Conservation (phyloP, 1,284 basidiomycete genomes). For the Ustilago curta region DNA sequence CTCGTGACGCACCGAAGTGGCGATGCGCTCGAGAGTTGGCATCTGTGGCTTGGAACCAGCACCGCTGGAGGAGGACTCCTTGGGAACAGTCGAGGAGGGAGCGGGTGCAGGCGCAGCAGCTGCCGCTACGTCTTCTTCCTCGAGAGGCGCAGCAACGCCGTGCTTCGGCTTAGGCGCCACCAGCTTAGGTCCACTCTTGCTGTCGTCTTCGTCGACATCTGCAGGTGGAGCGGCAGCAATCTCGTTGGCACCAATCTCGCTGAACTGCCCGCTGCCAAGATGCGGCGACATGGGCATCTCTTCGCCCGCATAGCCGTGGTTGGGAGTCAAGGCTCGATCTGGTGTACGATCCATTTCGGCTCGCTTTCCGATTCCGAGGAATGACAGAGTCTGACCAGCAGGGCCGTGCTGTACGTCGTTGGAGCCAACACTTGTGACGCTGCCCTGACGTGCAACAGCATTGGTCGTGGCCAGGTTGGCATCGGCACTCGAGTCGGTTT, state of each 20-base stretch:
- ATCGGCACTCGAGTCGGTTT: constrained; percentile 7
- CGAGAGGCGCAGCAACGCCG: constrained; percentile 34
- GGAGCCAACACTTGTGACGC: constrained; percentile 39
- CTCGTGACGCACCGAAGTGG: constrained; percentile 52
- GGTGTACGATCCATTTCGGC: constrained; percentile 36
- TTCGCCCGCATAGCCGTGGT: constrained; percentile 31
- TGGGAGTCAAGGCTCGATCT: constrained; percentile 48
- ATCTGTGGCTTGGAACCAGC: constrained; percentile 32
- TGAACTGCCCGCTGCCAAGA: constrained; percentile 32
- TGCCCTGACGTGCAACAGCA: constrained; percentile 28
- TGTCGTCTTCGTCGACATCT: constrained; percentile 20
- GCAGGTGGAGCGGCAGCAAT: constrained; percentile 45
- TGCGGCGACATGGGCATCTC: constrained; percentile 36
- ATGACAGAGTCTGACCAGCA: constrained; percentile 46
- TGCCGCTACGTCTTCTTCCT: constrained; percentile 24
- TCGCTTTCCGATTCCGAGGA: constrained; percentile 44
- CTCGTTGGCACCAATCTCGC: constrained; percentile 30
- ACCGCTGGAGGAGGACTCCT: neutral
- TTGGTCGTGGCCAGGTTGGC: constrained; percentile 6
- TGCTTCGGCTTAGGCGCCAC: constrained; percentile 42
- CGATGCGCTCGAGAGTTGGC: constrained; percentile 53
- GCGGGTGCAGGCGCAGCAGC: constrained; percentile 21
- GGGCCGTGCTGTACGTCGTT: constrained; percentile 56
- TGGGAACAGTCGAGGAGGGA: constrained; percentile 21
- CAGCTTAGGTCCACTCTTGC: constrained; percentile 11